Conservation (phyloP, 176 grass and related monocot genomes). For the Themeda triandra region DNA sequence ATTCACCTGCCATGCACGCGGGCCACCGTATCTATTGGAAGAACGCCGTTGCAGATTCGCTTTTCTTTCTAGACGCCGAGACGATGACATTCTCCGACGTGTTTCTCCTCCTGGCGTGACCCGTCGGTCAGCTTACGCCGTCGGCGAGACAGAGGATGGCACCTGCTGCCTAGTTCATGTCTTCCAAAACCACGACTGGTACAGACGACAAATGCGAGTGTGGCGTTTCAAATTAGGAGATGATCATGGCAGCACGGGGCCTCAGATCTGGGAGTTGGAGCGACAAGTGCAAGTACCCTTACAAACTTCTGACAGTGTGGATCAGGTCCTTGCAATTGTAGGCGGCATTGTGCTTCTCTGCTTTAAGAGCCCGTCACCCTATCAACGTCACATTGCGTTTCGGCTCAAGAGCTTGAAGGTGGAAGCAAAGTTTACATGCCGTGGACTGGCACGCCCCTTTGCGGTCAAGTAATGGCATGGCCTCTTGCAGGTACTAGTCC, state of each 20-base stretch:
- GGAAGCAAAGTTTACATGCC: not conserved
- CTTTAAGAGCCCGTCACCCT: not conserved
- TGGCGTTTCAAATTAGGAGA: not conserved
- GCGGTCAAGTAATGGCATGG: not conserved
- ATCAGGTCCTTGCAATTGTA: not conserved
- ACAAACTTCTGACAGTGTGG: not conserved
- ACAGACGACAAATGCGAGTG: not conserved
- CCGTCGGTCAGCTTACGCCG: no score
- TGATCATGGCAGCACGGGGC: no score
- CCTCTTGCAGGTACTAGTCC: no score
- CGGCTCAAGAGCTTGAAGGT: not conserved
- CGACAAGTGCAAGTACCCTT: not conserved
- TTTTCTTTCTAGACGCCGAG: not conserved
- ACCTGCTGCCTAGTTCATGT: not conserved
- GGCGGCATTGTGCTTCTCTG: not conserved
- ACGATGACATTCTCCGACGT: not conserved
- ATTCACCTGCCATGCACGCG: not conserved
- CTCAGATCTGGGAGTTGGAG: not conserved
- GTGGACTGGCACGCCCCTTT: not conserved
- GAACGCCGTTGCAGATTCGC: not conserved
- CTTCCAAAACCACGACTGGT: rapidly evolving
- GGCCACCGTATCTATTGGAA: not conserved
- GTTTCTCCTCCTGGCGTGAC: not conserved
- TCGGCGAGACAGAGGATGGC: not conserved
- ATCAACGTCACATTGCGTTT: not conserved